Evolutionary conservation across 768 basidiomycete genomes (phyloP).

Genomic region (Serendipita sp.): DNA sequence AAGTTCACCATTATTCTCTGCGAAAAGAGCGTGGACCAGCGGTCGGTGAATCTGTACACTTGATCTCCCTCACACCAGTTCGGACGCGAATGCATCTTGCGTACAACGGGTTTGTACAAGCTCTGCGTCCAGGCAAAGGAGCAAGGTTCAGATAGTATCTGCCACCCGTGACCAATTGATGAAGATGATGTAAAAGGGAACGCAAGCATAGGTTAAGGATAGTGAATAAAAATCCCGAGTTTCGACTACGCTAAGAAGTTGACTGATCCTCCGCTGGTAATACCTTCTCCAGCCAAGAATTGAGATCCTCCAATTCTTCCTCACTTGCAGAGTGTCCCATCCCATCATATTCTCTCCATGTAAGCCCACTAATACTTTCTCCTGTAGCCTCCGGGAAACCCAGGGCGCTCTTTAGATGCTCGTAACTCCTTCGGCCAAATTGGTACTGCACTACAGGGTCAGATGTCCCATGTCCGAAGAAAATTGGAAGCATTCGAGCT

Average conservation of each 20-base stretch:
- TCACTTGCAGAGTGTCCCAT: conserved; percentile 50
- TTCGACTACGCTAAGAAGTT: no score
- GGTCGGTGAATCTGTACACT: not conserved
- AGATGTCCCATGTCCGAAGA: conserved; percentile 70
- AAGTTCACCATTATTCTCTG: conserved; percentile 4
- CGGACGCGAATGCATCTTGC: conserved; percentile 4
- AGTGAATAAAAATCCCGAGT: no score
- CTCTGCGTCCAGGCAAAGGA: conserved; percentile 5
- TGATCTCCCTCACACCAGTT: conserved; percentile 1
- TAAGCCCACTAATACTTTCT: conserved; percentile 32
- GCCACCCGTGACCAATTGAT: not conserved
- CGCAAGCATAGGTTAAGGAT: no score
- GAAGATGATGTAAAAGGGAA: not conserved
- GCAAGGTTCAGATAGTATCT: not conserved
- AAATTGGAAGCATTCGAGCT: conserved; percentile 52
- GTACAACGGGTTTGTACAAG: not conserved
- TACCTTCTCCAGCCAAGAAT: conserved; percentile 49
- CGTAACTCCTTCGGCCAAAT: conserved; percentile 38
- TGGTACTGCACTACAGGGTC: conserved; percentile 58
- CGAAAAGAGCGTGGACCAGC: conserved; percentile 7
- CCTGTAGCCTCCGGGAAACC: conserved; percentile 30
- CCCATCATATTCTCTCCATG: conserved; percentile 51
- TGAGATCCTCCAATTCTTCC: conserved; percentile 55
- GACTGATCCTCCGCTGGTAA: conserved; percentile 21
- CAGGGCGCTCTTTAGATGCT: conserved; percentile 38